phyloP scores from a whole-genome alignment of 2,329 filamentous ascomycete species.

The Phaeophleospora eucalypticola region DNA sequence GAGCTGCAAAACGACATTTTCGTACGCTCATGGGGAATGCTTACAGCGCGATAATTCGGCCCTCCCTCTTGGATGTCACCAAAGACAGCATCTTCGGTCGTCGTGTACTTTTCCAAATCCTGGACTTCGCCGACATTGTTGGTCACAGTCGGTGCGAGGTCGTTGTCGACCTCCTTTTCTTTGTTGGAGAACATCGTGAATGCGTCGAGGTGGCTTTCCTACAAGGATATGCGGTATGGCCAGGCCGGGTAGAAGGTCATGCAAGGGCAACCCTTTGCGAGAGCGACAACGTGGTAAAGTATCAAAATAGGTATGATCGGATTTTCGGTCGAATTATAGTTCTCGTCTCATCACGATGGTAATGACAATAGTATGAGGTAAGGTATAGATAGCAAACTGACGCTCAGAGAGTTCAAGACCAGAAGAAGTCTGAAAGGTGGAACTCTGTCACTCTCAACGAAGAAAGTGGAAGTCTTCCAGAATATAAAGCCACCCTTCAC shows the following conservation, averaged over 20 bases:
- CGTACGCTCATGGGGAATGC: neutral
- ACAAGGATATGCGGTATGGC: neutral
- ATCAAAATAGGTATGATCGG: no score
- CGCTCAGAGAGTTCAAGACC: neutral
- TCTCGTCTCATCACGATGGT: no score
- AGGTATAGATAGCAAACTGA: no score
- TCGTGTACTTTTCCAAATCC: neutral
- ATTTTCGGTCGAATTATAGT: no score
- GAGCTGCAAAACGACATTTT: neutral
- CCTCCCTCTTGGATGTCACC: conserved; percentile 16
- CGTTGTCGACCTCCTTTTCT: neutral
- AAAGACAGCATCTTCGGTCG: conserved; percentile 15
- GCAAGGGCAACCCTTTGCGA: no score
- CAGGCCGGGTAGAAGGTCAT: neutral
- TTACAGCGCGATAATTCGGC: conserved; percentile 26
- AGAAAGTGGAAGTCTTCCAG: no score
- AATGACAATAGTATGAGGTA: no score
- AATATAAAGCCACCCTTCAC: no score
- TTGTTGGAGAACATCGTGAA: neutral
- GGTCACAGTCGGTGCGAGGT: neutral
- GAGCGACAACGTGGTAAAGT: no score
- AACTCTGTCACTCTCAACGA: neutral
- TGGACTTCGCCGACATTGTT: neutral
- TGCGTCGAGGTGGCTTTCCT: neutral
- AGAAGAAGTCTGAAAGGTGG: neutral